Evolutionary conservation across 2,329 filamentous ascomycete genomes (phyloP), one percentile per base, ranked within the genome.

Genomic region (Epicoccum sorghinum): DNA sequence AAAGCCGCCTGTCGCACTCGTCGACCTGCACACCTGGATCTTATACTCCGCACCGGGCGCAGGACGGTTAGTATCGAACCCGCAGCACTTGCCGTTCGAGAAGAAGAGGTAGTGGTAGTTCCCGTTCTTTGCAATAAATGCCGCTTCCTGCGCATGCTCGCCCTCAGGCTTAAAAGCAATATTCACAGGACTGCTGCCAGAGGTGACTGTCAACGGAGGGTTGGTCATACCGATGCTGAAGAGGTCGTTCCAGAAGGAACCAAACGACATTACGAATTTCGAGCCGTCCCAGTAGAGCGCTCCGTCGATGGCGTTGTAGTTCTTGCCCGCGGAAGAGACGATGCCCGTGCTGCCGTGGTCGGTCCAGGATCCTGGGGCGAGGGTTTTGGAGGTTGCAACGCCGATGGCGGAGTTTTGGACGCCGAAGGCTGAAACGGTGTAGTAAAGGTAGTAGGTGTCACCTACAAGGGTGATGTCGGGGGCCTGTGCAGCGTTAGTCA

Each of bases 191-290:
- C 80, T 71, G 9, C 71, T 64, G 1, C 67, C 65, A 0, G 68
- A 62, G 3, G 66, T 60, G 18, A 18, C 18, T 33, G 66, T 70
- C 2, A 67, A 66, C 4, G 75, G 75, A 1, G 67, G 69, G 50
- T 67, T 66, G 29, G 57, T 42, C 70, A 89, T 80, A 32, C 76
- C 67, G 1, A 84, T 83, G 65, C 85, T 83, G 74, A 84, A 88
- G 54, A 90, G 79, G 65, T 86, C 82, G 6, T 75, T 71, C 86
- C 86, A 91, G 79, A 89, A 90, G 10, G 84, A 88, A 23, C 87
- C 88, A 58, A 89, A 90, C 55, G 79, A 84, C 67, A 85, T 74
- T 47, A 80, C 77, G 50, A 80, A 81, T 13, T 77, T 76, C 45
- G 80, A 68, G 2, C 70, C 72, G 24, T 70, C 73, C 45, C 62